These are phyloP conservation scores for Umbellularia californica DNA, from an alignment of 164 flowering plant species.

Conservation along the genomic window DNA sequence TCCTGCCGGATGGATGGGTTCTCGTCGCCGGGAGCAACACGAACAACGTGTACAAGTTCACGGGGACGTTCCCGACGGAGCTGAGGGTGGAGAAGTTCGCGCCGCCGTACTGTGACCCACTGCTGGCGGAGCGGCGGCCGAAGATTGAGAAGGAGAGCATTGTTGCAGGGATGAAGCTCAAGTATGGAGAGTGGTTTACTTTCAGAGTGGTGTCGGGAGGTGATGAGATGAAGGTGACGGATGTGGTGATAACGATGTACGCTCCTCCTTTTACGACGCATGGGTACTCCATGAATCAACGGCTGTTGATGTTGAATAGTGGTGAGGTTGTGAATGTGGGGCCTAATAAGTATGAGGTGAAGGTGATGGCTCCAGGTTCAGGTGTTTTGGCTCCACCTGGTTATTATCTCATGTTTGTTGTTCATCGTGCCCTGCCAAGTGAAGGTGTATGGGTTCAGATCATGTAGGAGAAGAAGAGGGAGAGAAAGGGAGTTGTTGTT, in stretches of 20 bases:
- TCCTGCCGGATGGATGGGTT: slow-evolving; percentile 59
- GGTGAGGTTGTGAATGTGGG: background rate
- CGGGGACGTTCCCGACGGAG: slow-evolving; percentile 64
- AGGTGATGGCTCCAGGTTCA: slow-evolving; percentile 24
- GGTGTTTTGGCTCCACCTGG: slow-evolving; percentile 49
- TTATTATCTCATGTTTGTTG: slow-evolving; percentile 49
- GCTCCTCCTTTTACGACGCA: slow-evolving; percentile 82
- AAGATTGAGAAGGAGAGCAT: slow-evolving; percentile 8
- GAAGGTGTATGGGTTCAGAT: slow-evolving; percentile 41
- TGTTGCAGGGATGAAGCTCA: slow-evolving; percentile 4
- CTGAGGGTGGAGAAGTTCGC: slow-evolving; percentile 74
- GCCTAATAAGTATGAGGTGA: slow-evolving; percentile 8
- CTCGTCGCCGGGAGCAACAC: slow-evolving; percentile 81
- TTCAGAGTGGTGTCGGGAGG: slow-evolving; percentile 14
- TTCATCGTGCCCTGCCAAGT: slow-evolving; percentile 48
- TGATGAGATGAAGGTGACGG: background rate
- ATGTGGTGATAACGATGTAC: slow-evolving; percentile 52
- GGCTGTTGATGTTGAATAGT: slow-evolving; percentile 39
- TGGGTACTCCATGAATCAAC: slow-evolving; percentile 66
- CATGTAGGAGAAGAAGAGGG: slow-evolving; percentile 3
- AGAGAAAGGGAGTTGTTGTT: background rate
- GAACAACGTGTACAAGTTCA: slow-evolving; percentile 35
- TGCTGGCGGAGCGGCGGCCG: slow-evolving; percentile 21
- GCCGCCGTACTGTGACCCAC: slow-evolving; percentile 68
- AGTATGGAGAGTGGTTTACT: slow-evolving; percentile 28